These are phyloP conservation scores for Physcia stellaris DNA, from an alignment of 495 filamentous ascomycete genomes.

Conservation along the genomic window DNA sequence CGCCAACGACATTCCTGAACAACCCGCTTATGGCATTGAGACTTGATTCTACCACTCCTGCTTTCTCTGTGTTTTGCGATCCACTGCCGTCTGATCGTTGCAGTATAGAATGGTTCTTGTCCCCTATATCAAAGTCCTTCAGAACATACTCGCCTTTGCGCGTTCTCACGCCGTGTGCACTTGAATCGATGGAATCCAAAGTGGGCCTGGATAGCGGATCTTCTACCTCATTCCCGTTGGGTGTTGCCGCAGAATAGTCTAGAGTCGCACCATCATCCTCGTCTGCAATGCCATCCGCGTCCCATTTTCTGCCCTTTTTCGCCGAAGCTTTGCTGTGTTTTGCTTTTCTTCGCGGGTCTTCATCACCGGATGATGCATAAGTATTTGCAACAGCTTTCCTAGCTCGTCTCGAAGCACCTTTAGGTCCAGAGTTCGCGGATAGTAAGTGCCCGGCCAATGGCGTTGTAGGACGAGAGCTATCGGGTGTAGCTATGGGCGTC, in stretches of 20 bases:
- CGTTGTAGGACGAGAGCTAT: slow-evolving; percentile 65
- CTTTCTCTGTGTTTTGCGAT: slow-evolving; percentile 29
- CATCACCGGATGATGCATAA: slow-evolving; percentile 73
- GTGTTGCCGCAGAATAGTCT: slow-evolving; percentile 59
- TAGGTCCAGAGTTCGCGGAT: slow-evolving; percentile 56
- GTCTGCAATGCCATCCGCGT: slow-evolving; percentile 74
- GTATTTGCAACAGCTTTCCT: slow-evolving; percentile 60
- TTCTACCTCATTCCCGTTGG: slow-evolving; percentile 32
- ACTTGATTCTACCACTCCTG: slow-evolving; percentile 61
- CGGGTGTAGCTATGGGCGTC: slow-evolving; percentile 56
- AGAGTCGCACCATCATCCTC: slow-evolving; percentile 70
- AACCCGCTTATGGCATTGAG: slow-evolving; percentile 70
- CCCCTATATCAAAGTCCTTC: slow-evolving; percentile 82
- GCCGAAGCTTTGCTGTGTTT: slow-evolving; percentile 34
- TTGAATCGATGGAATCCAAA: slow-evolving; percentile 60
- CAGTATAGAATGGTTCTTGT: slow-evolving; percentile 84
- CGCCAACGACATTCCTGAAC: slow-evolving; percentile 87
- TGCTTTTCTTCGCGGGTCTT: slow-evolving; percentile 40
- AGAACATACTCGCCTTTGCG: slow-evolving; percentile 85
- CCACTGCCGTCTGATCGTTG: slow-evolving; percentile 54
- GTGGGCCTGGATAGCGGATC: slow-evolving; percentile 34
- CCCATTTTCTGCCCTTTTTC: slow-evolving; percentile 86
- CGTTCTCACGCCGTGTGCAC: slow-evolving; percentile 71
- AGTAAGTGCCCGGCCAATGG: slow-evolving; percentile 54
- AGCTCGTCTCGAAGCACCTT: slow-evolving; percentile 63